These are phyloP conservation scores for Dendrobium officinale DNA, from an alignment of 106 monocot species.

Conservation along the genomic window DNA sequence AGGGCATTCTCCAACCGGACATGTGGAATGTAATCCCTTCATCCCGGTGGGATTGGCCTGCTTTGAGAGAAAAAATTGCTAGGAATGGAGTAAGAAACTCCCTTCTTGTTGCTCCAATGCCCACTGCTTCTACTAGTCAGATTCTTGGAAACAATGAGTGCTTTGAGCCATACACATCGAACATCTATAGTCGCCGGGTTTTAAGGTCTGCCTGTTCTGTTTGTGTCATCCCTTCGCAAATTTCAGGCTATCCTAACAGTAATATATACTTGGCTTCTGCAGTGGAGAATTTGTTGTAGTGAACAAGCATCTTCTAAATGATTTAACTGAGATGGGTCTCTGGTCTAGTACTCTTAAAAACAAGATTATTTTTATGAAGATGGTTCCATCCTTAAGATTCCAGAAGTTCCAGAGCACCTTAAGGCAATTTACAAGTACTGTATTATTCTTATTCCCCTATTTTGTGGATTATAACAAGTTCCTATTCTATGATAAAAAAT, in stretches of 20 bases:
- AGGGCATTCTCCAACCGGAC: constrained; percentile 84
- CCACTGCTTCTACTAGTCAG: constrained; percentile 84
- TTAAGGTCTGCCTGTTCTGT: constrained; percentile 19
- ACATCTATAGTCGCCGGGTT: constrained; percentile 83
- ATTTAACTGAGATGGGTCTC: constrained; percentile 79
- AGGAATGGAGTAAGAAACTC: constrained; percentile 72
- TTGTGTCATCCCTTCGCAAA: constrained; percentile 30
- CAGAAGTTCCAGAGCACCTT: constrained; percentile 40
- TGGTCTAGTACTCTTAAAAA: constrained; percentile 76
- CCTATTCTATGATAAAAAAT: not conserved
- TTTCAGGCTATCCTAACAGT: not conserved
- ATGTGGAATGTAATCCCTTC: constrained; percentile 79
- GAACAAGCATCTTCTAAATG: constrained; percentile 90
- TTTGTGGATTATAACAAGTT: no score
- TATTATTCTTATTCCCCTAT: not conserved
- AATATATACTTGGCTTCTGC: constrained; percentile 5
- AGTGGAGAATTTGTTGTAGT: constrained; percentile 98
- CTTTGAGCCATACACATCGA: constrained; percentile 88
- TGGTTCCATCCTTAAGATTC: constrained; percentile 46
- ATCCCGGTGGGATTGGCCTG: constrained; percentile 60
- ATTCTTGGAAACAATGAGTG: constrained; percentile 93
- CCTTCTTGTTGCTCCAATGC: constrained; percentile 91
- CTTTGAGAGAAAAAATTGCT: constrained; percentile 45
- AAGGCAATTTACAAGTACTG: constrained; percentile 58
- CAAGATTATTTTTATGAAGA: constrained; percentile 67